These are phyloP conservation scores for Paecilomyces formosus DNA, from an alignment of 2,329 filamentous ascomycete genomes.

Conservation along the genomic window DNA sequence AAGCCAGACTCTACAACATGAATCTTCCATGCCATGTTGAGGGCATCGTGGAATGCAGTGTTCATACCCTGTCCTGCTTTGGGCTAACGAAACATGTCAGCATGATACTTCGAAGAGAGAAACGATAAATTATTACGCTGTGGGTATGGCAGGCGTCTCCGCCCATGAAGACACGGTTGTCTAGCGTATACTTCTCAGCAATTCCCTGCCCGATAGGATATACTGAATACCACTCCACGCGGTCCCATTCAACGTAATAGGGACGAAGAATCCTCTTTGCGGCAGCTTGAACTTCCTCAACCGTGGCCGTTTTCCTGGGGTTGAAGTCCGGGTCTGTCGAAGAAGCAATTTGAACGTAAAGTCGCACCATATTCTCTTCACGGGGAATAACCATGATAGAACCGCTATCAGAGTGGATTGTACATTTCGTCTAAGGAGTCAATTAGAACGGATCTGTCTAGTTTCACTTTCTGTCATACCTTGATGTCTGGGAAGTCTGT, in stretches of 20 bases:
- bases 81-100: constrained; percentile 29
- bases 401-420: constrained; percentile 57
- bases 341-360: constrained; percentile 53
- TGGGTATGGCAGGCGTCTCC: constrained; percentile 60
- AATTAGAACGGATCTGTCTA: background rate
- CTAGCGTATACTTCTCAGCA: constrained; percentile 56
- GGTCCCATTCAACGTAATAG: constrained; percentile 56
- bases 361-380: constrained; percentile 42
- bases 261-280: constrained; percentile 54
- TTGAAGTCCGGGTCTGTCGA: constrained; percentile 56
- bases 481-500: constrained; percentile 59
- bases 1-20: constrained; percentile 82
- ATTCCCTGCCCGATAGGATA: constrained; percentile 61
- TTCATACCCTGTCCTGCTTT: constrained; percentile 61
- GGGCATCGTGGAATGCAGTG: constrained; percentile 56
- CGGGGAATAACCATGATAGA: constrained; percentile 57
- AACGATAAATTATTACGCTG: constrained; percentile 25
- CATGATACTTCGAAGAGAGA: background rate
- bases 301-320: constrained; percentile 53
- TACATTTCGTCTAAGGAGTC: constrained; percentile 52
- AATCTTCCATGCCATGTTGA: constrained; percentile 94
- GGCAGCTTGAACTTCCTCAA: constrained; percentile 50
- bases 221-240: constrained; percentile 59
- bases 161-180: constrained; percentile 60
- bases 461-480: constrained; percentile 23